These are phyloP conservation scores for Oryza australiensis DNA, from an alignment of 176 grass and related monocot species.

Conservation along the genomic window DNA sequence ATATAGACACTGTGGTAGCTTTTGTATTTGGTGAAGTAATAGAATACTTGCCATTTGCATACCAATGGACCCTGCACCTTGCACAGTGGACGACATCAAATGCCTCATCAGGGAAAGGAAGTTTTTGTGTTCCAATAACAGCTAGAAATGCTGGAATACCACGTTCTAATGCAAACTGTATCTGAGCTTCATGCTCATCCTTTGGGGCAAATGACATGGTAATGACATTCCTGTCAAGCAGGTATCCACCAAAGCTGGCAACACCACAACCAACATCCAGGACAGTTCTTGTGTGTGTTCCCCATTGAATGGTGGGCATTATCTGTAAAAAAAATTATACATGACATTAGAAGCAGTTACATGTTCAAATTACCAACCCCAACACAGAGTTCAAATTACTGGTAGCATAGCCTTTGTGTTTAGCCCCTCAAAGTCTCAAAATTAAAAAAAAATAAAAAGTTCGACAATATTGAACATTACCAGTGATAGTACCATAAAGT, in stretches of 20 bases:
- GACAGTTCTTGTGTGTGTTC: constrained; percentile 66
- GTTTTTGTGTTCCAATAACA: constrained; percentile 82
- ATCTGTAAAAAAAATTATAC: constrained; percentile 49
- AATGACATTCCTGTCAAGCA: constrained; percentile 79
- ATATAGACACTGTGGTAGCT: not conserved
- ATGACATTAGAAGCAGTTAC: not conserved
- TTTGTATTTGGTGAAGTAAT: constrained; percentile 16
- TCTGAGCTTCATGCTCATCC: constrained; percentile 97
- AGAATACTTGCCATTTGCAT: constrained; percentile 61
- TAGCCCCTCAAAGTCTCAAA: not conserved
- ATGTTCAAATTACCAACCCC: not conserved
- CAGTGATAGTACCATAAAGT: not conserved
- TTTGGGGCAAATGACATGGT: constrained; percentile 96
- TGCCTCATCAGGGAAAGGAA: constrained; percentile 81
- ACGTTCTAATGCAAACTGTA: constrained; percentile 90
- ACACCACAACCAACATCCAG: constrained; percentile 98
- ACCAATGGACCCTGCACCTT: constrained; percentile 90
- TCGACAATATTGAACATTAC: not conserved
- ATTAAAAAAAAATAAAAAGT: not conserved
- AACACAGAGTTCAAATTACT: not conserved
- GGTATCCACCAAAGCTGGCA: constrained; percentile 89
- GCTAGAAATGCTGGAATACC: constrained; percentile 90
- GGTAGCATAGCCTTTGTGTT: not conserved
- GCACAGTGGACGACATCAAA: constrained; percentile 92
- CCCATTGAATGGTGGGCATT: constrained; percentile 65